Evolutionary conservation across 108 stramenopile species (phyloP), one percentile per base, ranked within the genome.

Genomic region (Fragilariopsis cylindrus): DNA sequence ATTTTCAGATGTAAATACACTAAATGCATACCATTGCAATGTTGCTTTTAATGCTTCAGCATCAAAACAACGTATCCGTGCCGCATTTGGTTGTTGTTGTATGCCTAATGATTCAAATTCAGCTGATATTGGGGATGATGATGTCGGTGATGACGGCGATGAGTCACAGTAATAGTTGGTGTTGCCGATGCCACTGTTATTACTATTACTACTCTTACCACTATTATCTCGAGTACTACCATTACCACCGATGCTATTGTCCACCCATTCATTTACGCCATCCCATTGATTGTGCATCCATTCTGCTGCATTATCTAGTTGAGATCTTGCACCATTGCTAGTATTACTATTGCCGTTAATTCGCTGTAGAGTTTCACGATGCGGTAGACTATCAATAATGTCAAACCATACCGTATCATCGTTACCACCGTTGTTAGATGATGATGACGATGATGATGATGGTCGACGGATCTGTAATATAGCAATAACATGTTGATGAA

Each of bases 401-500:
- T 93, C 92, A 67, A 81, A 91, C 71, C 86, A 68, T 4, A 73
- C 73, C 3, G 41, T 21, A 3, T 57, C 43, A 4, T 40, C 7
- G 3, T 21, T 30, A 40, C 21, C 58, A 30, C 30, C 30, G 30
- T 30, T 30, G 30, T 30, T 30, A 30, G 30, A 30, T 30, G 0
- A 30, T 30, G 30, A 30, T 30, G 30, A 30, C 30, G 30, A 30
- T 30, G 30, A 30, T 30, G 30, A 30, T 30, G n/a, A 16, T 5
- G 52, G 19, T 11, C 62, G 65, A 11, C 78, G 83, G 9, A 92
- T 72, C 75, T 96, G 92, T 64, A 94, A 57, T n/a, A 96, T 92
- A 57, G 89, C 88, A 8, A 96, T 76, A n/a, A 96, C 95, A 73
- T 96, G 95, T 77, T 93, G 92, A 40, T 85, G 90, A 76, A 92